A percentile compares a stretch with the other conserved stretches of the same genome.
Evolutionary conservation across 192 early-diverging fungal genomes (phyloP).

Genomic region (Oehlia diaphana): DNA sequence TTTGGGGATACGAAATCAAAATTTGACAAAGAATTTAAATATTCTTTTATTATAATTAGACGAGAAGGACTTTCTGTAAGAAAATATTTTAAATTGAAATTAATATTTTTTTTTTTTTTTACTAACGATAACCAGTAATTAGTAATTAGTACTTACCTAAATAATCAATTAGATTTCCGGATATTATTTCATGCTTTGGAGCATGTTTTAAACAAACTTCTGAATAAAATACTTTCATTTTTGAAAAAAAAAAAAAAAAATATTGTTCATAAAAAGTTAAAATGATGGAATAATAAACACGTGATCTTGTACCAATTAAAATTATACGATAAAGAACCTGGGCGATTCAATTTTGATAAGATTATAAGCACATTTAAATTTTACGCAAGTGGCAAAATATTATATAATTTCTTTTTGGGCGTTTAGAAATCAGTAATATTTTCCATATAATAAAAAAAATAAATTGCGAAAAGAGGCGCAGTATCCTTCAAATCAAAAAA

Average conservation of each 20-base stretch:
- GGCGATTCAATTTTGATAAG: too few relatives aligned
- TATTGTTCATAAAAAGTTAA: neutral
- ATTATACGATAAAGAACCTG: too few relatives aligned
- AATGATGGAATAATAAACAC: neutral
- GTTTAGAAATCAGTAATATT: too few relatives aligned
- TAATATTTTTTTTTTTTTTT: neutral
- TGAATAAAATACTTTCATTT: constrained; percentile 26
- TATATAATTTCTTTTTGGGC: too few relatives aligned
- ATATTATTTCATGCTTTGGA: constrained; percentile 16
- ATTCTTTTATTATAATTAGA: neutral
- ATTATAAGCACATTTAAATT: too few relatives aligned
- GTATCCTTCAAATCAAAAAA: too few relatives aligned
- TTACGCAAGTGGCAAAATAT: too few relatives aligned
- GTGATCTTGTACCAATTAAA: neutral
- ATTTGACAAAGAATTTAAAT: neutral
- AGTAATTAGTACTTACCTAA: neutral
- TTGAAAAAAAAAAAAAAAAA: neutral
- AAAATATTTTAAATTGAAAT: neutral
- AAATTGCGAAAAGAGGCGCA: too few relatives aligned
- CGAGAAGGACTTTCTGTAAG: constrained; percentile 15
- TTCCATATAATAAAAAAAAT: too few relatives aligned
- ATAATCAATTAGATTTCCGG: constrained; percentile 3
- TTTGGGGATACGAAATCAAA: neutral
- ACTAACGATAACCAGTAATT: neutral
- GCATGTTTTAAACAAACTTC: constrained; percentile 15